Evolutionary conservation across 2,329 filamentous ascomycete genomes (phyloP), one percentile per base, ranked within the genome.

Genomic region (Penicillium freii): DNA sequence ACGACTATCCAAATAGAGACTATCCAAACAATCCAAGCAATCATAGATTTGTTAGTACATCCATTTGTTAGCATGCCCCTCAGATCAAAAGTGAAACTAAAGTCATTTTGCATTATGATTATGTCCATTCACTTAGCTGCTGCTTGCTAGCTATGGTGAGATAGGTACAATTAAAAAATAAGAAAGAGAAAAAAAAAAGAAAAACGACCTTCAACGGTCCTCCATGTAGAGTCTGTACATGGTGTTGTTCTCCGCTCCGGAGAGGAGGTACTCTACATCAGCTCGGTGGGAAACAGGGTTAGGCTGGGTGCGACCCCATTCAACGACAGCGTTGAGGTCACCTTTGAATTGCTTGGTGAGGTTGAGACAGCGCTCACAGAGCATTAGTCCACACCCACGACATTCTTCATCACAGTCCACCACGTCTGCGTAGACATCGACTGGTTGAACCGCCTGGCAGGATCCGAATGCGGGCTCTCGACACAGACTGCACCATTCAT

Each of bases 401-500:
- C n/a, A 31, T 27, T 43, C 29, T 19, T 29, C 25, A 7, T 48
- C 51, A 15, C 33, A 40, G 10, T 54, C 27, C 19, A 54, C 36
- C 6, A 38, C 33, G 4, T 29, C 42, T 0, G 34, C 51, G 5
- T 48, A 25, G 13, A n/a, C 54, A 39, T 58, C 52, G 0, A 59
- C 25, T 0, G 25, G 21, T n/a, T 69, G 62, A 5, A 47, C 29
- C 0, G 56, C 56, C 5, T 57, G 45, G 51, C 78, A 81, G 21
- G 63, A 63, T 38, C 72, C 74, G 3, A 68, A 69, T 0, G 77
- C 78, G 1, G 75, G 70, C 11, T 65, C 65, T 3, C 71, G 70
- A 51, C 79, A 81, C 1, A 81, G 47, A 4, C 68, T 67, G 59
- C 79, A 81, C 73, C 75, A 79, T 6, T 61, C 19, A 13, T 65